These are phyloP conservation scores for Lepiota brunneoincarnata DNA, from an alignment of 768 basidiomycete genomes.

Conservation along the genomic window DNA sequence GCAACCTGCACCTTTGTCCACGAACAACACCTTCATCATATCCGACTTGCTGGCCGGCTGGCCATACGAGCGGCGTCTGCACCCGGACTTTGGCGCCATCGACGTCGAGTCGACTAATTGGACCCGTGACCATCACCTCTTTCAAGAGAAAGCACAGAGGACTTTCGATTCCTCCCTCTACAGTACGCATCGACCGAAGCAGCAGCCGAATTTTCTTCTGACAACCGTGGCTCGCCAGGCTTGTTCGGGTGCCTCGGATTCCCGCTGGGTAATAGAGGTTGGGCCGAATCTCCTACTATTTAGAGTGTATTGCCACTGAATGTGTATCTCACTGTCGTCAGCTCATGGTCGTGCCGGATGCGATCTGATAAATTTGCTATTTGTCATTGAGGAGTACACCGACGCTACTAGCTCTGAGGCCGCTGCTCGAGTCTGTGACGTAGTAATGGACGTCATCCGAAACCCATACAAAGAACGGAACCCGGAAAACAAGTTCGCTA, in stretches of 20 bases:
- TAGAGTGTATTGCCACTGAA: too few relatives aligned
- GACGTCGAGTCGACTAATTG: conserved; percentile 22
- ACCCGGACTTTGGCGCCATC: conserved; percentile 14
- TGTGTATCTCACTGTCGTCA: conserved; percentile 2
- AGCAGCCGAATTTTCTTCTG: too few relatives aligned
- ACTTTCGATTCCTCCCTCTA: conserved; percentile 22
- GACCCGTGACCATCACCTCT: conserved; percentile 21
- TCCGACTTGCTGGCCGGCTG: conserved; percentile 9
- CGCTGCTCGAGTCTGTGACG: conserved; percentile 11
- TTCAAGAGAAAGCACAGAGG: conserved; percentile 20
- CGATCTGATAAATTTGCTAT: conserved; percentile 20
- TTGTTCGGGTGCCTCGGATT: conserved; percentile 6
- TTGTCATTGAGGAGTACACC: conserved; percentile 20
- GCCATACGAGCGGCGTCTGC: conserved; percentile 11
- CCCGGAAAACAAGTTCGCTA: conserved; percentile 14
- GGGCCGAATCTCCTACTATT: background rate
- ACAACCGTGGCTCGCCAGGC: conserved; percentile 7
- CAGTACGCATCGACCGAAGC: conserved; percentile 11
- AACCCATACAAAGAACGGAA: conserved; percentile 18
- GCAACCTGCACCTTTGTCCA: too few relatives aligned
- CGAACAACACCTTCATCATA: background rate
- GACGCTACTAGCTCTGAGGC: conserved; percentile 11
- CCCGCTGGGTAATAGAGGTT: background rate
- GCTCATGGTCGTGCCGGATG: conserved; percentile 19
- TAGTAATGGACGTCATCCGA: conserved; percentile 18